Percentiles rank a stretch among this genome's conserved stretches.
phyloP scores from a whole-genome alignment of 371 early-diverging fungal genomes.

The Mortierella sp. region DNA sequence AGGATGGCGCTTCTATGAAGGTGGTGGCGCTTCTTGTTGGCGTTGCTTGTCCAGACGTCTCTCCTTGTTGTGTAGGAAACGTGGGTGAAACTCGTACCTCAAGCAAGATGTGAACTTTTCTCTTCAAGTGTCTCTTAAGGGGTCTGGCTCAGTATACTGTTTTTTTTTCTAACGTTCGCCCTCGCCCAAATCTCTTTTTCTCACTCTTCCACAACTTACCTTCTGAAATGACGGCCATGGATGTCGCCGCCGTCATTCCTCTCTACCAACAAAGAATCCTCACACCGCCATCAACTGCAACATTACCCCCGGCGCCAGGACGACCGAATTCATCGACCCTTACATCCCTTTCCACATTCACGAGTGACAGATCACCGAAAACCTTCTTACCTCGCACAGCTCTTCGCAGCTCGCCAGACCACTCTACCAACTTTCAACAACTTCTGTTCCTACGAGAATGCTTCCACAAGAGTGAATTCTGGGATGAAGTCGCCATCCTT shows the following conservation, averaged over 20 bases:
- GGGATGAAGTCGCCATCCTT: conserved; percentile 57
- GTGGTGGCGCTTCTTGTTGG: too few species aligned
- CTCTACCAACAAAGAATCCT: conserved; percentile 27
- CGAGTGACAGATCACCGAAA: conserved; percentile 2
- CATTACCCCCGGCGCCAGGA: conserved; percentile 10
- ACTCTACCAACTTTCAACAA: conserved; percentile 32
- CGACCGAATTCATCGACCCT: not conserved
- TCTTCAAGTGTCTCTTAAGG: too few species aligned
- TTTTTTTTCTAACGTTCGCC: not conserved
- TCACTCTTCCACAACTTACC: not conserved
- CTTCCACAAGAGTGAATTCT: conserved; percentile 58
- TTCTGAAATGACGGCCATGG: conserved; percentile 9
- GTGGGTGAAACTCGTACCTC: too few species aligned
- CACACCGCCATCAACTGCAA: conserved; percentile 21
- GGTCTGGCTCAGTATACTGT: not conserved
- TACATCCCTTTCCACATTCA: conserved; percentile 6
- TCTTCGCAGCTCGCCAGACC: conserved; percentile 26
- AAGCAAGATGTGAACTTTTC: too few species aligned
- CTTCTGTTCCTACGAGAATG: conserved; percentile 41
- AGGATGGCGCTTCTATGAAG: too few species aligned
- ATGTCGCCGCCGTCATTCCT: conserved; percentile 16
- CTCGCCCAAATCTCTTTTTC: not conserved
- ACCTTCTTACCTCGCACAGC: conserved; percentile 33
- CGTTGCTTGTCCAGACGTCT: too few species aligned
- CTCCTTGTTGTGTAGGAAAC: too few species aligned